A percentile compares a stretch with the other conserved stretches of the same genome.
These are phyloP conservation scores for Kwoniella heveanensis DNA, from an alignment of 768 basidiomycete genomes.

Conservation along the genomic window DNA sequence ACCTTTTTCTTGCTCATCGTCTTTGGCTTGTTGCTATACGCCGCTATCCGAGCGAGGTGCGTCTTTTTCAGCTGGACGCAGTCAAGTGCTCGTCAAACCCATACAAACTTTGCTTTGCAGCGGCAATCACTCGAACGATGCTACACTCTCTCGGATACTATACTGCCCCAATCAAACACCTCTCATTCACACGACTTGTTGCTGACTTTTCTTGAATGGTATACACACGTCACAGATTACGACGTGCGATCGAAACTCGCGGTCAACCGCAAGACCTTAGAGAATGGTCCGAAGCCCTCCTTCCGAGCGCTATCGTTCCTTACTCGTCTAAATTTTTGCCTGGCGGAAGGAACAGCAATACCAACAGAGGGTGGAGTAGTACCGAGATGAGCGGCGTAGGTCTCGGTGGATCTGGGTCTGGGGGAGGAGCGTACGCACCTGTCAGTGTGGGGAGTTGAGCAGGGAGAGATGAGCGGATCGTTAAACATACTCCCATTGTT, in stretches of 20 bases:
- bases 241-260: conserved; percentile 48
- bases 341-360: background rate
- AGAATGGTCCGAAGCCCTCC: conserved; percentile 48
- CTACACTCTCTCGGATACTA: too few relatives aligned
- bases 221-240: too few relatives aligned
- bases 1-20: conserved; percentile 86
- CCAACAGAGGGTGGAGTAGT: background rate
- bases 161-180: too few relatives aligned
- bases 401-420: background rate
- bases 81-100: too few relatives aligned
- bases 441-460: conserved; percentile 18
- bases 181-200: too few relatives aligned
- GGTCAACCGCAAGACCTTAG: conserved; percentile 54
- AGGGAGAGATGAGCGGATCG: too few relatives aligned
- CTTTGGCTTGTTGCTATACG: conserved; percentile 78
- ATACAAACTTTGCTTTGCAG: too few relatives aligned
- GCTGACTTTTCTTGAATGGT: too few relatives aligned
- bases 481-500: too few relatives aligned
- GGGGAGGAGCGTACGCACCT: conserved; percentile 5
- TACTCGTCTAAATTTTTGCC: conserved; percentile 13
- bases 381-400: conserved; percentile 9
- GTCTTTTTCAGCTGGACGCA: too few relatives aligned
- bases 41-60: conserved; percentile 64
- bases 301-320: conserved; percentile 10
- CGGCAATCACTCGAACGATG: too few relatives aligned